These are phyloP conservation scores for Starmerella vaccinii DNA, from an alignment of 805 yeast species.

Conservation along the genomic window DNA sequence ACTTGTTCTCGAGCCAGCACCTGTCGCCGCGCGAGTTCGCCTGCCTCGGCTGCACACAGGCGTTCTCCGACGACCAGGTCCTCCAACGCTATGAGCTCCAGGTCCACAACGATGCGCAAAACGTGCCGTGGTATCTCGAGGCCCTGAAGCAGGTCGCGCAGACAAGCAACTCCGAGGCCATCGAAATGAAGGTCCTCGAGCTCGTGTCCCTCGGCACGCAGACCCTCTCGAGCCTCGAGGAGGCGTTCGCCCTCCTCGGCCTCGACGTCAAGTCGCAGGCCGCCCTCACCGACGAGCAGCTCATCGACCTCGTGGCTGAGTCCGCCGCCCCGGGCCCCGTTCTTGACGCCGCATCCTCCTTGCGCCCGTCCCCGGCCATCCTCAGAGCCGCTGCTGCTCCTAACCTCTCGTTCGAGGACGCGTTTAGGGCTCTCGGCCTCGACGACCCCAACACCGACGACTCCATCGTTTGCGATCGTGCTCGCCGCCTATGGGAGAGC, in stretches of 20 bases:
- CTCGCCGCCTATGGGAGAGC: background rate
- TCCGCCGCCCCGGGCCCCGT: background rate
- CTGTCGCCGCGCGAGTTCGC: constrained; percentile 21
- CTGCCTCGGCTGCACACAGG: constrained; percentile 17
- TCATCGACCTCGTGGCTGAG: constrained; percentile 12
- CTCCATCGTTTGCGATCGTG: background rate
- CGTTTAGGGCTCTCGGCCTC: background rate
- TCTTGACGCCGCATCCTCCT: constrained; percentile 5
- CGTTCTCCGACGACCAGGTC: constrained; percentile 38
- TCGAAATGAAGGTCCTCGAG: constrained; percentile 38
- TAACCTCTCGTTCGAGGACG: background rate
- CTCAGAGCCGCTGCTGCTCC: constrained; percentile 3
- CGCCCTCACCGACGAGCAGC: constrained; percentile 14
- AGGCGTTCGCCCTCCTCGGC: constrained; percentile 34
- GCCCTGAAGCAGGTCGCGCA: constrained; percentile 44
- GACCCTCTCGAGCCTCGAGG: constrained; percentile 40
- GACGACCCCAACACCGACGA: background rate
- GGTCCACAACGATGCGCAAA: constrained; percentile 36
- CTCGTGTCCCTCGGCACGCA: constrained; percentile 43
- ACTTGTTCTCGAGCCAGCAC: background rate
- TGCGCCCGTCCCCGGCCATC: constrained; percentile 7
- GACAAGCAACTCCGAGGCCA: constrained; percentile 38
- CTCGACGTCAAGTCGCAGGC: constrained; percentile 19
- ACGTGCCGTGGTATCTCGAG: constrained; percentile 47
- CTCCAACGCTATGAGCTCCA: constrained; percentile 40